These are phyloP conservation scores for Tylopilus sp. DNA, from an alignment of 768 basidiomycete species.

Conservation along the genomic window DNA sequence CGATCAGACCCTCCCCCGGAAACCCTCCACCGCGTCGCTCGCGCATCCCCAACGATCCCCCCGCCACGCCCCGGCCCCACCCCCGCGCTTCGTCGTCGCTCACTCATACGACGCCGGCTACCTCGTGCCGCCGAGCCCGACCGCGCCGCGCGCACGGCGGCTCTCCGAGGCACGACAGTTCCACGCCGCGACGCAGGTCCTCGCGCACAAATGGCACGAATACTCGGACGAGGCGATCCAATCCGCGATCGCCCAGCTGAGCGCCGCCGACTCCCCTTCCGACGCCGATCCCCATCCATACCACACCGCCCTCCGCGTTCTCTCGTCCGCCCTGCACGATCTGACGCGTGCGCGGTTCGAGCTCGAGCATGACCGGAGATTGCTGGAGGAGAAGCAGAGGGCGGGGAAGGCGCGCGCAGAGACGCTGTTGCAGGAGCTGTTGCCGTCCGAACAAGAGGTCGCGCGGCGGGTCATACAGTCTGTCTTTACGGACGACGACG, in stretches of 20 bases:
- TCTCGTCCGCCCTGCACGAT: constrained; percentile 65
- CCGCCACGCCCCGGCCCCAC: constrained; percentile 23
- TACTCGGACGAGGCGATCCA: constrained; percentile 75
- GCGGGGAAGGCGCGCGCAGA: constrained; percentile 51
- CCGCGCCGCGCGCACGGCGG: constrained; percentile 9
- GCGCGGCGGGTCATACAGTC: constrained; percentile 65
- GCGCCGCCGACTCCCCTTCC: constrained; percentile 43
- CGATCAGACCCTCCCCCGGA: constrained; percentile 18
- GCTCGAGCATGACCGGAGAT: constrained; percentile 55
- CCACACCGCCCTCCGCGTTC: constrained; percentile 60
- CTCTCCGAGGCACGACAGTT: constrained; percentile 13
- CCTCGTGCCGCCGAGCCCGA: constrained; percentile 37
- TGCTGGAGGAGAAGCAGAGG: constrained; percentile 58
- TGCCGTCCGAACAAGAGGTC: constrained; percentile 59
- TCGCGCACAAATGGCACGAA: constrained; percentile 73
- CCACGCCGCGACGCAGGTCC: constrained; percentile 43
- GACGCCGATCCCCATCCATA: constrained; percentile 53
- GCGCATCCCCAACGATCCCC: constrained; percentile 37
- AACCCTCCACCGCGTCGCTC: constrained; percentile 36
- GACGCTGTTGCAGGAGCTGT: constrained; percentile 53
- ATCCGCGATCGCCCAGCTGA: constrained; percentile 51
- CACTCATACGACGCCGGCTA: constrained; percentile 31
- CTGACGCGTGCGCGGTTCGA: constrained; percentile 56
- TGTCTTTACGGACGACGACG: constrained; percentile 51
- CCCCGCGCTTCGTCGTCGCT: constrained; percentile 40